phyloP scores from a whole-genome alignment of 345 rosid genomes.

The Eucalyptus polybractea region DNA sequence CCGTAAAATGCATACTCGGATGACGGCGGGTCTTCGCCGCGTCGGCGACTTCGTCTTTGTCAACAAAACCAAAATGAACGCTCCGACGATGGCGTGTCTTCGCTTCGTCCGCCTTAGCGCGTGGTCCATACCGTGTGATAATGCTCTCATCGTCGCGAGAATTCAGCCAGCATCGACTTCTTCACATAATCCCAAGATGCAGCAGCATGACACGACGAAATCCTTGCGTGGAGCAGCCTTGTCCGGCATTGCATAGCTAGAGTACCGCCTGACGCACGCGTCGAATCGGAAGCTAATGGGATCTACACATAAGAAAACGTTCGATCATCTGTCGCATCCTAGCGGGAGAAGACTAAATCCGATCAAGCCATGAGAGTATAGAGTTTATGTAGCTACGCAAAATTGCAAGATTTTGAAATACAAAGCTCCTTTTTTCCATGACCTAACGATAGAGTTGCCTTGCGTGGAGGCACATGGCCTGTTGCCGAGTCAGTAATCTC shows the following conservation, averaged over 20 bases:
- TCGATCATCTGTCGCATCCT: too few relatives aligned
- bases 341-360: too few relatives aligned
- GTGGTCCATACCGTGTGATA: neutral
- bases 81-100: too few relatives aligned
- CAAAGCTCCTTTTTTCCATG: neutral
- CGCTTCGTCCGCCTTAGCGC: rapidly evolving
- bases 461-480: rapidly evolving
- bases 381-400: neutral
- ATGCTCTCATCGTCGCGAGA: rapidly evolving
- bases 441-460: neutral
- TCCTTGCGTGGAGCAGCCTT: neutral
- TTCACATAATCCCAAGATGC: neutral
- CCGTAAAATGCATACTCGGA: too few relatives aligned
- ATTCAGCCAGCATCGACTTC: neutral
- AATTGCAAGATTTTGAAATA: neutral
- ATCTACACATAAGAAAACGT: neutral
- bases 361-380: neutral
- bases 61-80: too few relatives aligned
- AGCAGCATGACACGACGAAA: neutral
- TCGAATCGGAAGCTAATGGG: neutral
- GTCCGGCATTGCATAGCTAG: neutral
- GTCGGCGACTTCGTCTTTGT: too few relatives aligned
- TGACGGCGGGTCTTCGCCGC: too few relatives aligned
- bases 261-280: neutral
- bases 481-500: rapidly evolving